Base-by-base conservation (phyloP, 1,139 yeast genomes). In the Suhomyces yuchorum region DNA sequence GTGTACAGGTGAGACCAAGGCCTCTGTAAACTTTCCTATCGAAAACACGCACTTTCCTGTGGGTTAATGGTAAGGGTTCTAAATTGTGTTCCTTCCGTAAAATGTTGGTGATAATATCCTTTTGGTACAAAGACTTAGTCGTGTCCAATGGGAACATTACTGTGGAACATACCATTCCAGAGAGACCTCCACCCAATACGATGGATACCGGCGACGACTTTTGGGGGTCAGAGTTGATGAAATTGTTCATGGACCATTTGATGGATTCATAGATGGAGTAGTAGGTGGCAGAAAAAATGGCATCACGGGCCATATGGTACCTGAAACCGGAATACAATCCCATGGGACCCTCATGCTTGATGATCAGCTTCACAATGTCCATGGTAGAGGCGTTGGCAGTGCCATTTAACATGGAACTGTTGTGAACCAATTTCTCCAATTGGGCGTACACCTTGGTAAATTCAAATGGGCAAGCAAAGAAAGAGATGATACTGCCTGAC, bases 391-490 rank as follows among this genome's bases (percentile, higher is more conserved):
- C 54, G 12, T 48, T 50, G 37, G 47, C 28, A 2, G 54, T 56
- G 28, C 23, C 42, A 30, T 39, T 59, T 32, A 44, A 48, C 38
- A 48, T 40, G 37, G 59, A 62, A 44, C 53, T 64, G 47, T 46
- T 53, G 52, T 74, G 73, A 15, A 79, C 76, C 58, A 82, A 62
- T 51, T 78, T 61, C 56, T 82, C 73, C 57, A 89, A 79, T 63
- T 90, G 96, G 37, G 93, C 86, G 52, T 86, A 88, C 7, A 89
- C 75, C 62, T 90, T 90, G 43, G 93, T 84, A 63, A 87, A 82
- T 63, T 89, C 97, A 62, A 89, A 89, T 0, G 97, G 97, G 57
- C 93, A 85, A 2, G 95, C 88, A 61, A 87, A 80, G 4, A 81
- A 44, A 1, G 91, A 78, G 12, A 86, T 84, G 1, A 77, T 71